These are phyloP conservation scores for Haplosporangium sp. DNA, from an alignment of 371 early-diverging fungal species.

Conservation along the genomic window DNA sequence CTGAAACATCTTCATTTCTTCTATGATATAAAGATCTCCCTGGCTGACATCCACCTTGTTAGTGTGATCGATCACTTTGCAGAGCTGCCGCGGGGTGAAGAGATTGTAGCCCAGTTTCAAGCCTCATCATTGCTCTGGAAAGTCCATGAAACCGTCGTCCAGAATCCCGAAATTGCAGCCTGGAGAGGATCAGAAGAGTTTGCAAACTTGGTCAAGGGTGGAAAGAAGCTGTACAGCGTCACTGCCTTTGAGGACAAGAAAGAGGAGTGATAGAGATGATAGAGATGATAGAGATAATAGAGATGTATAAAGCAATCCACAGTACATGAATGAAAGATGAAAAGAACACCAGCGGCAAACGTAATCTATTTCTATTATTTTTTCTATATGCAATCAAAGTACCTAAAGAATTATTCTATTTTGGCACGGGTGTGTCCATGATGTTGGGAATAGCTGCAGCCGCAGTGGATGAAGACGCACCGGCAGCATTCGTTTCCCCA, in stretches of 20 bases:
- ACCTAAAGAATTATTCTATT: constrained; percentile 6
- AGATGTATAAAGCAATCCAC: not conserved
- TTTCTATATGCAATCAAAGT: not conserved
- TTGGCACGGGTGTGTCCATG: constrained; percentile 43
- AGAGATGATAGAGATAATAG: not conserved
- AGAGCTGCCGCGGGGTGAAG: constrained; percentile 20
- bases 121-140: constrained; percentile 27
- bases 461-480: constrained; percentile 2
- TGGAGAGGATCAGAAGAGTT: constrained; percentile 16
- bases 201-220: constrained; percentile 5
- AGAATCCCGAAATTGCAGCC: constrained; percentile 11
- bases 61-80: constrained; percentile 25
- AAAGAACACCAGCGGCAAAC: too few species aligned
- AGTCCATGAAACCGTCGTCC: constrained; percentile 18
- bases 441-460: constrained; percentile 12
- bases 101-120: constrained; percentile 13
- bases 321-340: not conserved
- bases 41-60: constrained; percentile 30
- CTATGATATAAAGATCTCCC: constrained; percentile 5
- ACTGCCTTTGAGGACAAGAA: constrained; percentile 5
- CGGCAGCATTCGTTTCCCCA: not conserved
- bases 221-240: constrained; percentile 7
- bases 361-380: too few species aligned
- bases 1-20: not conserved
- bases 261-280: not conserved